Base-by-base conservation (phyloP, 2,329 filamentous ascomycete species). In the Xylariaceae sp. region DNA sequence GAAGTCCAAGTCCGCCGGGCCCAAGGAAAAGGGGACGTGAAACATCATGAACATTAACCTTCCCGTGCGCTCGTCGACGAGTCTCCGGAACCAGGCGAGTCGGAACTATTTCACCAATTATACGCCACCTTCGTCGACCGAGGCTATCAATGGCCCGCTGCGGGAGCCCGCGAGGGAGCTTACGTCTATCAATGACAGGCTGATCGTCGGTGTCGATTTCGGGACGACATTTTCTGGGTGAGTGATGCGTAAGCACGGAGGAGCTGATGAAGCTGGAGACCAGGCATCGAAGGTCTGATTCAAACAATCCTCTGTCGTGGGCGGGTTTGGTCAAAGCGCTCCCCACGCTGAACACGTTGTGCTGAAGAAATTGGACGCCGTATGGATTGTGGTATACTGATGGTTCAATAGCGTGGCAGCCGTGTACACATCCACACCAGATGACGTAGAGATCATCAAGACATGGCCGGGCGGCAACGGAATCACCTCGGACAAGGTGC, bases 401-500 rank as follows among this genome's bases (percentile, higher is more conserved):
- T 26, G 22, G 22, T 6, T 11, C 22, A 35, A 51, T 47, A 81
- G 79, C 41, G 83, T 87, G 44, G 84, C 85, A 6, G 81, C 82
- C 22, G 82, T 87, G 3, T 87, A 88, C 54, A 85, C 82, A 12
- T 83, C 80, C 3, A 87, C 81, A 2, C 85, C 86, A 11, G 85
- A 90, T 61, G 86, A 89, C 61, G 73, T 90, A 43, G 85, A 89
- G 59, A 87, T 89, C 55, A 89, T 90, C 68, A 89, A 89, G 68
- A 84, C 79, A 12, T 91, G 87, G 87, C 86, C 87, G 0, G 87
- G 87, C 19, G 85, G 85, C 19, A 89, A 90, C 57, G 85, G 85
- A 54, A 88, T 90, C 65, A 89, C 87, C n/a, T 89, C 85, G 28
- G 86, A 91, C 69, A 91, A 91, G 69, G 86, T 90, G 2, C 86